Base-by-base conservation (phyloP, 768 basidiomycete genomes). In the Amanita phalloides region DNA sequence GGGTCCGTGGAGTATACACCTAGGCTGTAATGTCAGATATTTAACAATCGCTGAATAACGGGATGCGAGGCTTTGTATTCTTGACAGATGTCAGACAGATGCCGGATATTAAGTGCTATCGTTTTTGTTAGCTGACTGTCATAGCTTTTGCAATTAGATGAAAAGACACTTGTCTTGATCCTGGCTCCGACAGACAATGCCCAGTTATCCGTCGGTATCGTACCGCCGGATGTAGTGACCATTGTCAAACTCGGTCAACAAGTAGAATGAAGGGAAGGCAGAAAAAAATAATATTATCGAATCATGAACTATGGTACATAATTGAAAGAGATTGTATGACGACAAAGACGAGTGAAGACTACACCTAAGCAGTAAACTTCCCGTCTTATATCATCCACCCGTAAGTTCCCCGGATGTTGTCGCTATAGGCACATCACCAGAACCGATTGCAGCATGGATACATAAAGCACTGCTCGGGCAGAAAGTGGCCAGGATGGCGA, bases 371-470 rank as follows among this genome's bases (percentile, higher is more conserved):
- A 62, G 63, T 63, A 67, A 63, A 60, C 56, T 62, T 48, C 61
- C 59, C 58, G 62, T 68, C 64, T 64, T 61, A 59, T 61, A 62
- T 65, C 64, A 70, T 71, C 77, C 78, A 69, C 73, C 73, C 66
- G 63, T 60, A 66, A 68, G 74, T 66, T 78, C 68, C 66, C 57
- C 59, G 66, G 66, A 68, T 62, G 74, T 44, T 71, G 43, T 82
- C 54, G 48, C 51, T 86, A 53, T 85, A 65, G 83, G 82, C 84
- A 36, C 71, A 73, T 81, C 80, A 84, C 81, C 83, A 86, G 84
- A 86, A 86, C 83, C 83, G 81, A 77, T 66, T 63, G 66, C 81
- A 84, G 80, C 70, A 78, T 81, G 65, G 77, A 71, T 66, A 69
- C 66, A 66, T 68, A 63, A 62, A 58, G 67, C 66, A 71, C 83